Evolutionary conservation across 139 green algal species (phyloP).

Genomic region (Tetraselmis chui): DNA sequence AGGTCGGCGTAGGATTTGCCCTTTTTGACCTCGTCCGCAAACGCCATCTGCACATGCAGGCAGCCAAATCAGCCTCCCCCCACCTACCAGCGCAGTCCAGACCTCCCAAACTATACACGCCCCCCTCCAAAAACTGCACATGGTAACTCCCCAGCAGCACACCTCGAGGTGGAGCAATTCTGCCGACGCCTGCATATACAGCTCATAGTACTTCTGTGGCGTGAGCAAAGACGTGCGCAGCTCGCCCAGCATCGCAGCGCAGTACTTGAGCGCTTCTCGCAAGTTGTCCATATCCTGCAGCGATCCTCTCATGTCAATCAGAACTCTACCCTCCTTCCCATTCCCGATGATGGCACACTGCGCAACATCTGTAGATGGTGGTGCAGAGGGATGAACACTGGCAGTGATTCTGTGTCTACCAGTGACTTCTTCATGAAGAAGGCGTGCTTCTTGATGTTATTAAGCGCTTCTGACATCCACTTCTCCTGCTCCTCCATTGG

Average conservation of each 20-base stretch:
- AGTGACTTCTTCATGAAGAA: constrained; percentile 79
- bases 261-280: constrained; percentile 83
- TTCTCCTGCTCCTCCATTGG: constrained; percentile 50
- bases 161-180: constrained; percentile 70
- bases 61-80: no score
- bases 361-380: background rate
- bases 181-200: constrained; percentile 88
- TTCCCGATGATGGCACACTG: background rate
- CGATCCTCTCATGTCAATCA: background rate
- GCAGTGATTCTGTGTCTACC: constrained; percentile 28
- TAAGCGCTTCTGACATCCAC: constrained; percentile 58
- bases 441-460: constrained; percentile 64
- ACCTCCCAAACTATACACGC: no score
- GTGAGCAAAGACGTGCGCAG: constrained; percentile 82
- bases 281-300: constrained; percentile 89
- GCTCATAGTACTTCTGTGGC: constrained; percentile 95
- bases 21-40: constrained; percentile 68
- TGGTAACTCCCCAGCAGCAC: no score
- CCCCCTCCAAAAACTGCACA: no score
- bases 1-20: constrained; percentile 65
- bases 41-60: constrained; percentile 18
- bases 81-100: no score
- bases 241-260: constrained; percentile 85
- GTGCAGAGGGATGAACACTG: background rate
- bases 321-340: background rate